Base-by-base conservation (phyloP, 2,329 filamentous ascomycete genomes). In the Aspergillus sp. region DNA sequence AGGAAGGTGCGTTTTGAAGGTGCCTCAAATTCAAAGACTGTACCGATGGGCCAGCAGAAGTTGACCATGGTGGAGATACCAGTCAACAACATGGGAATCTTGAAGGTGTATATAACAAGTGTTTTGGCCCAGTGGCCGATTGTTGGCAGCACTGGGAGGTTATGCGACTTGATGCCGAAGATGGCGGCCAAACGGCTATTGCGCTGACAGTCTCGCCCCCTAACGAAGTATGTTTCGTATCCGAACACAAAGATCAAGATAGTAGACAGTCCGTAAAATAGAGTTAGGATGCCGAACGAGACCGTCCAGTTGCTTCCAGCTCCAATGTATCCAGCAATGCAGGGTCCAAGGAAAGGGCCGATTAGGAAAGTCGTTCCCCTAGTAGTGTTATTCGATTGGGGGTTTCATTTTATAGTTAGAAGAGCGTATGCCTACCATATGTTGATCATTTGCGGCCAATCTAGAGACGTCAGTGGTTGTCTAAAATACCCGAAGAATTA, bases 381-480 rank as follows among this genome's bases (percentile, higher is more conserved):
- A 13, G 24, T 30, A 30, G 26, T 30, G 26, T 30, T 30, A 30
- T 30, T 30, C 9, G 26, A 30, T 11, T 30, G 9, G 26, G 22
- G 26, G 3, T 4, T 30, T 11, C 11, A 30, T 30, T 30, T 1
- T 30, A 30, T 12, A 26, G 9, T 13, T 32, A 26, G 22, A 11
- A 18, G 12, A 39, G 17, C 20, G 12, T 9, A 8, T 24, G 32
- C 1, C 7, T 63, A 69, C 68, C 73, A 75, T 44, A 74, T 72
- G 53, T 75, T 75, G 55, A 75, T 73, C 68, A 73, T 74, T 2
- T 65, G 68, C 4, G 73, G 70, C 69, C 73, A 73, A 49, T 75
- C 72, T 64, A 49, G 42, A 38, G 43, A 50, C 11, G 24, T 55
- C 13, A 53, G 47, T 42, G 47, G 43, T 38, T 15, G 13, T 15